A percentile compares a stretch with the other conserved stretches of the same genome.
phyloP scores from a whole-genome alignment of 2,329 filamentous ascomycete species.

The Passalora sequoiae region DNA sequence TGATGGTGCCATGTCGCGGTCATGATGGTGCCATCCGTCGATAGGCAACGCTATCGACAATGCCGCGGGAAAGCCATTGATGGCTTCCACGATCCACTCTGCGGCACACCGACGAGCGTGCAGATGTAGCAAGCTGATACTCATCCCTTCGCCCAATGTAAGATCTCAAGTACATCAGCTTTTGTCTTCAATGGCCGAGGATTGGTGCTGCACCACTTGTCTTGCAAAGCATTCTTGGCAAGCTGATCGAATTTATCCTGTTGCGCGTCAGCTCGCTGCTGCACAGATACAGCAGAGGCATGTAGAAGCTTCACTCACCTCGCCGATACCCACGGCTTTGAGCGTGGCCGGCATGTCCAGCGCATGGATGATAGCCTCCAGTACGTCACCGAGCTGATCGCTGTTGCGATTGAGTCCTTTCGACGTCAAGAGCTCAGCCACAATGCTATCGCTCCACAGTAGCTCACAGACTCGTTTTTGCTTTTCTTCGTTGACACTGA shows the following conservation, averaged over 20 bases:
- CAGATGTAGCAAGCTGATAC: no score
- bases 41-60: no score
- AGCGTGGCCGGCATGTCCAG: constrained; percentile 53
- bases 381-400: constrained; percentile 47
- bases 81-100: no score
- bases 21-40: no score
- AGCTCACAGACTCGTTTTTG: constrained; percentile 41
- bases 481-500: constrained; percentile 36
- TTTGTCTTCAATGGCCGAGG: constrained; percentile 46
- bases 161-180: constrained; percentile 49
- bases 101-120: no score
- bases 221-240: constrained; percentile 47
- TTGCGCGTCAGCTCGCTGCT: constrained; percentile 28
- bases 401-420: constrained; percentile 26
- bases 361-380: constrained; percentile 48
- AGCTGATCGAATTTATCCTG: constrained; percentile 42
- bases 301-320: constrained; percentile 6
- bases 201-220: constrained; percentile 50
- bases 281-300: not conserved
- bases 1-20: no score
- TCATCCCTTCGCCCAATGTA: constrained; percentile 36
- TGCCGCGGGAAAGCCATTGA: no score
- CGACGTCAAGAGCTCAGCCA: constrained; percentile 35
- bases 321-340: constrained; percentile 47
- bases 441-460: constrained; percentile 37